Percentiles rank a stretch among this genome's conserved stretches.
Conservation (phyloP, 2,329 filamentous ascomycete genomes). For the Aspergillus oerlinghausenensis region DNA sequence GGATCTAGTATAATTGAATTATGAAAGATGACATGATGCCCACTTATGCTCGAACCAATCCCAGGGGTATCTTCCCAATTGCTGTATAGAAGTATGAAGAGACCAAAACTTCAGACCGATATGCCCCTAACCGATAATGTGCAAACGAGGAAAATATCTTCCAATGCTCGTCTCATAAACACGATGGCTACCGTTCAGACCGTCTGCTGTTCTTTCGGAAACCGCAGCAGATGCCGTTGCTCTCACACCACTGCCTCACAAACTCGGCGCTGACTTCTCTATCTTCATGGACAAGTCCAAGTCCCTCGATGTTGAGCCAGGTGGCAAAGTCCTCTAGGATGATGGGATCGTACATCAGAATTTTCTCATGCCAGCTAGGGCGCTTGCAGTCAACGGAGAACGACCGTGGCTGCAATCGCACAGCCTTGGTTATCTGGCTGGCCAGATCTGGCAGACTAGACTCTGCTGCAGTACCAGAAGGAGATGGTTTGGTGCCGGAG, state of each 20-base stretch:
- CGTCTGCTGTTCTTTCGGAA: constrained; percentile 45
- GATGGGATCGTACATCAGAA: constrained; percentile 88
- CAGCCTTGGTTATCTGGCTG: constrained; percentile 44
- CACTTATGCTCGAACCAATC: neutral
- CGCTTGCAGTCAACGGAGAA: constrained; percentile 33
- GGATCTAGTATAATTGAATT: neutral
- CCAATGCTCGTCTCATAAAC: constrained; percentile 1
- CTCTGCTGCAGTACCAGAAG: neutral
- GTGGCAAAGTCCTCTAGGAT: constrained; percentile 76
- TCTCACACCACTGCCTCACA: constrained; percentile 87
- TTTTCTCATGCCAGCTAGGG: constrained; percentile 83
- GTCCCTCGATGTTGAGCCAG: constrained; percentile 73
- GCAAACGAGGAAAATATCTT: neutral
- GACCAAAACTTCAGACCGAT: neutral
- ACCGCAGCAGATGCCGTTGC: constrained; percentile 77
- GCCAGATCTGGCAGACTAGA: constrained; percentile 38
- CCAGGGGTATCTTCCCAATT: neutral
- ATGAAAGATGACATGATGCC: neutral
- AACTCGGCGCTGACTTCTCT: constrained; percentile 59
- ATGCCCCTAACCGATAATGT: neutral
- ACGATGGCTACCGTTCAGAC: neutral
- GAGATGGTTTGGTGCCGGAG: neutral
- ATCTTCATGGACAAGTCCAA: constrained; percentile 61
- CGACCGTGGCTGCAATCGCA: constrained; percentile 40
- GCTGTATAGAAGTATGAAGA: neutral